Evolutionary conservation across 768 basidiomycete species (phyloP).

Genomic region (Boletus rubescentipes): DNA sequence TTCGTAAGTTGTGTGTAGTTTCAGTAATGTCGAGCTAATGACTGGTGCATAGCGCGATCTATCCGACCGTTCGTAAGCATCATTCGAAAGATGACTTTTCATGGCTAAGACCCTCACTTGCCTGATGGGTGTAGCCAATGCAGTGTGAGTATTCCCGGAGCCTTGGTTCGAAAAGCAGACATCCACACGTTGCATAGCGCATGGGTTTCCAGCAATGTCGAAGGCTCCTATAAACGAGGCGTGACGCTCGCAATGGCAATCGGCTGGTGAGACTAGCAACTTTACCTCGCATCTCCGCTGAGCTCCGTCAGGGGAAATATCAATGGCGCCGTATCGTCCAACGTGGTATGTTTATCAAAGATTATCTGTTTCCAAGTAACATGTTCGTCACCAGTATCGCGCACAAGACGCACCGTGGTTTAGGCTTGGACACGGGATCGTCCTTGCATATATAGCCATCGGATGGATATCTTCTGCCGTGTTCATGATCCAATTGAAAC

Average conservation of each 20-base stretch:
- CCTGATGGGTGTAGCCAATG: slow-evolving; percentile 39
- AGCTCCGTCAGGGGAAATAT: slow-evolving; percentile 49
- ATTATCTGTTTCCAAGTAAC: background rate
- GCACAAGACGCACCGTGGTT: slow-evolving; percentile 66
- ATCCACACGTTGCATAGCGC: slow-evolving; percentile 39
- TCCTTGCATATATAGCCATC: slow-evolving; percentile 67
- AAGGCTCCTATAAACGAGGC: slow-evolving; percentile 73
- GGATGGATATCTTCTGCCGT: slow-evolving; percentile 55
- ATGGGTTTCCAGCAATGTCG: slow-evolving; percentile 72
- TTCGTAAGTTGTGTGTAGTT: slow-evolving; percentile 45
- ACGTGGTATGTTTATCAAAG: slow-evolving; percentile 48
- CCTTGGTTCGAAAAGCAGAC: slow-evolving; percentile 3
- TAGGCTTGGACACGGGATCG: slow-evolving; percentile 64
- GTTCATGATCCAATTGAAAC: slow-evolving; percentile 47
- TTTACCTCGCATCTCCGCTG: slow-evolving; percentile 16
- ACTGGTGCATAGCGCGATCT: slow-evolving; percentile 37
- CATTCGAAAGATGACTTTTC: background rate
- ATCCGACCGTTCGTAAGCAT: slow-evolving; percentile 45
- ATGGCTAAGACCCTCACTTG: background rate
- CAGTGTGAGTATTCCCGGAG: slow-evolving; percentile 40
- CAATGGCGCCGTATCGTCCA: slow-evolving; percentile 66
- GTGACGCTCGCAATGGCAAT: slow-evolving; percentile 71
- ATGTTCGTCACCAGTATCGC: slow-evolving; percentile 50
- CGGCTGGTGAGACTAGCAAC: slow-evolving; percentile 40
- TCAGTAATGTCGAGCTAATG: slow-evolving; percentile 1